These are phyloP conservation scores for Miamiensis avidus DNA, from an alignment of 169 alveolate genomes.

Conservation along the genomic window DNA sequence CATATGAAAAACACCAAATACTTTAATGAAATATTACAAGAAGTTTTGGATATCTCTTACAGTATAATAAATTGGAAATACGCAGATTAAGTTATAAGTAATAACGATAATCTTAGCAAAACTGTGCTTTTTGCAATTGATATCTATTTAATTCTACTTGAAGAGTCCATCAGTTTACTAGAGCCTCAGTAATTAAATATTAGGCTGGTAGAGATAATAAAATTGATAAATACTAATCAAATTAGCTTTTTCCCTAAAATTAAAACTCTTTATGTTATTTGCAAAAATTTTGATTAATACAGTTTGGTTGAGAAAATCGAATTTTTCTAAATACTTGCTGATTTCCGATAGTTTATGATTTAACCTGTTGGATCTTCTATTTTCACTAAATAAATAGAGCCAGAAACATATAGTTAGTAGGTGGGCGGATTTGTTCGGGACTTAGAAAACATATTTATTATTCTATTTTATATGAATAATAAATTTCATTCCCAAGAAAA, in stretches of 20 bases:
- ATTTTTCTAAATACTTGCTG: not conserved
- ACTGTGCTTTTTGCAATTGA: constrained; percentile 17
- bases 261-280: constrained; percentile 7
- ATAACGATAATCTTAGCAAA: constrained; percentile 11
- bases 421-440: no score
- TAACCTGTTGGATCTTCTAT: not conserved
- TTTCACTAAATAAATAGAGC: not conserved
- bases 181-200: not conserved
- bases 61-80: constrained; percentile 26
- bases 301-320: not conserved
- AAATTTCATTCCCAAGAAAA: no score
- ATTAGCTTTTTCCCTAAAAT: constrained; percentile 22
- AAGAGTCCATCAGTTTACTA: constrained; percentile 8
- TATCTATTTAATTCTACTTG: constrained; percentile 5
- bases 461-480: no score
- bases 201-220: constrained; percentile 1
- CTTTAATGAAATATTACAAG: not conserved
- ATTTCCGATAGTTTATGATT: constrained; percentile 2
- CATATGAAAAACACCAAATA: not conserved
- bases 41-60: constrained; percentile 17
- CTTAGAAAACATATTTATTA: no score
- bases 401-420: not conserved
- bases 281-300: constrained; percentile 11
- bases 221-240: constrained; percentile 1
- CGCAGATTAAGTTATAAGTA: not conserved